Conservation (phyloP, 2,329 filamentous ascomycete genomes). For the Neocucurbitaria cava region DNA sequence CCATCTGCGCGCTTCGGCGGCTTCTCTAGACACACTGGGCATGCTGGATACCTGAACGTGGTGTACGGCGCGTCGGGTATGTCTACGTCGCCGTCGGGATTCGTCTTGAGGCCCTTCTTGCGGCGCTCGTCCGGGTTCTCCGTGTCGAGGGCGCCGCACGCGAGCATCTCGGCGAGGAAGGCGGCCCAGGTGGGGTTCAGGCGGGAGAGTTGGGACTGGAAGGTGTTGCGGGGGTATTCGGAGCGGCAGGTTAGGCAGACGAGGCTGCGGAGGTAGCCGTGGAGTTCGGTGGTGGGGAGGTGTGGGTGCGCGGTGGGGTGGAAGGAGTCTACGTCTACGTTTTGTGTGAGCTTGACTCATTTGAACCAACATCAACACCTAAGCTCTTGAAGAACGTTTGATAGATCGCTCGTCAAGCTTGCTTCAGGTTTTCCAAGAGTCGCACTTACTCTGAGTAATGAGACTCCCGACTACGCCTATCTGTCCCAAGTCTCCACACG, state of each 20-base stretch:
- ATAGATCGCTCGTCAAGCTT: neutral
- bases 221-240: slow-evolving; percentile 73
- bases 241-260: slow-evolving; percentile 80
- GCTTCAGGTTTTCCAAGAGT: neutral
- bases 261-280: slow-evolving; percentile 84
- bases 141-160: slow-evolving; percentile 76
- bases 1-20: slow-evolving; percentile 67
- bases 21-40: slow-evolving; percentile 75
- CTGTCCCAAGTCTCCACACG: slow-evolving; percentile 73
- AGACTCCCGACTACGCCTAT: slow-evolving; percentile 77
- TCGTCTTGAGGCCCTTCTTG: slow-evolving; percentile 76
- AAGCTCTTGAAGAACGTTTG: neutral
- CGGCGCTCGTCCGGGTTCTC: slow-evolving; percentile 75
- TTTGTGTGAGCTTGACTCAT: slow-evolving; percentile 3
- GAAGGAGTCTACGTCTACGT: slow-evolving; percentile 85
- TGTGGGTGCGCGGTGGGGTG: slow-evolving; percentile 78
- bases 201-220: slow-evolving; percentile 76
- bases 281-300: slow-evolving; percentile 80
- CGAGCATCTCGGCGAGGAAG: slow-evolving; percentile 75
- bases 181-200: slow-evolving; percentile 88
- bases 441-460: slow-evolving; percentile 78
- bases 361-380: no score
- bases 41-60: slow-evolving; percentile 89
- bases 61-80: slow-evolving; percentile 85
- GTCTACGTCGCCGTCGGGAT: slow-evolving; percentile 95